Conservation (phyloP, 495 filamentous ascomycete genomes). For the Cercophora sp. region DNA sequence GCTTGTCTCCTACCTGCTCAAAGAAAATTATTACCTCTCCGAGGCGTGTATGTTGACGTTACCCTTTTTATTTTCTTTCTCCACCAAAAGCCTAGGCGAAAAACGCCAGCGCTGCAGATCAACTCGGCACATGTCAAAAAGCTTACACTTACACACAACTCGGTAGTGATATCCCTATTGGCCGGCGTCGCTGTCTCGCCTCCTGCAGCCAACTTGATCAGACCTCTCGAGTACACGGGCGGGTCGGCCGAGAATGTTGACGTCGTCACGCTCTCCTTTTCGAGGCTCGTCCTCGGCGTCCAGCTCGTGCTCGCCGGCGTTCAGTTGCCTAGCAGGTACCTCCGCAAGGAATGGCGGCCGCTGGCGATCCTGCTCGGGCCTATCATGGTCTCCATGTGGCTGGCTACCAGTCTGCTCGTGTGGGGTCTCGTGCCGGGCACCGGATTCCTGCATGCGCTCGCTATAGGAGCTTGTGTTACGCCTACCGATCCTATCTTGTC, state of each 20-base stretch:
- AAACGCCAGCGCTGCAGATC: background rate
- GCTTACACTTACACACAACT: background rate
- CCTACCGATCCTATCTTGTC: slow-evolving; percentile 89
- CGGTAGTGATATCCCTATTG: slow-evolving; percentile 80
- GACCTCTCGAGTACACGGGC: slow-evolving; percentile 70
- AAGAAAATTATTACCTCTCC: slow-evolving; percentile 87
- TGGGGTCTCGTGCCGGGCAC: slow-evolving; percentile 75
- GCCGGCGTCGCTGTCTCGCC: slow-evolving; percentile 77
- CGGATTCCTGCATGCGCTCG: slow-evolving; percentile 70
- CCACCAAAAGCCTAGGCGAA: background rate
- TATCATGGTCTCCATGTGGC: slow-evolving; percentile 86
- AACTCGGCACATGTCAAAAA: background rate
- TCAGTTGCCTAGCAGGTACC: slow-evolving; percentile 84
- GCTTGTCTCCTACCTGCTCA: slow-evolving; percentile 81
- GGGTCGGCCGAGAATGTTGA: slow-evolving; percentile 46
- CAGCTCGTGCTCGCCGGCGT: slow-evolving; percentile 88
- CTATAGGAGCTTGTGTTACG: slow-evolving; percentile 78
- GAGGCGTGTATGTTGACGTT: slow-evolving; percentile 66
- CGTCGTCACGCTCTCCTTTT: slow-evolving; percentile 69
- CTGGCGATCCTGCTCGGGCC: slow-evolving; percentile 75
- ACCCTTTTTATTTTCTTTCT: background rate
- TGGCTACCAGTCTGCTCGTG: slow-evolving; percentile 71
- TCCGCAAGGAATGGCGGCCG: slow-evolving; percentile 75
- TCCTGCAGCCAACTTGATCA: slow-evolving; percentile 70
- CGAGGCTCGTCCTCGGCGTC: slow-evolving; percentile 82